Evolutionary conservation across 257 asterid genomes (phyloP), one percentile per base, ranked within the genome.

Genomic region (Ajuga chamaepitys): DNA sequence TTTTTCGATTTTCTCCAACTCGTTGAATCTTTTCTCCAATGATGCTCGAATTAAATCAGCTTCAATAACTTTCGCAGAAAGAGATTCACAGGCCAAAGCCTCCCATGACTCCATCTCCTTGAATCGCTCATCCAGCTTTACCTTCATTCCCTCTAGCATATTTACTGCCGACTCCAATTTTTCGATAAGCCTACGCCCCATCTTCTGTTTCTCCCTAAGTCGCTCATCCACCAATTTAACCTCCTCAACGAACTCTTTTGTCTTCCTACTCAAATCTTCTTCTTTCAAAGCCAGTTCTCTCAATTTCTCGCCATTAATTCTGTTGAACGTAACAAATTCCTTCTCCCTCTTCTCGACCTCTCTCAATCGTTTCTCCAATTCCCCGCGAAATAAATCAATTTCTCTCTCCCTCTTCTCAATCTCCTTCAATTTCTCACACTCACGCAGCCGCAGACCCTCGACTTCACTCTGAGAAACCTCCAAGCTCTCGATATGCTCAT

Each of bases 401-500:
- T 68, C 73, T 25, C 51, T 53, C 47, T 77, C 74, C 67, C 48
- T 74, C 56, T 45, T 42, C 38, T 68, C 79, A 52, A 77, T 58
- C 63, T 58, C 82, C 64, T 44, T 65, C 74, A 69, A 66, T 25
- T 70, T 70, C 70, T 66, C 62, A 50, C 72, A 20, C 59, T 56
- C 48, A 66, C 24, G 30, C 48, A 22, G 9, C 66, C 71, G 37
- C 61, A 60, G 30, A 17, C 13, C 66, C 12, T 62, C 64, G 3
- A 24, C 66, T 62, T 67, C 52, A 9, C 21, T 17, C 44, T 48
- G 66, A 1, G 68, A 51, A 6, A 7, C 62, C 70, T 74, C 83
- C 77, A 78, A 57, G 0, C 58, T 60, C 48, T 70, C 67, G n/a
- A 78, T 70, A 24, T 78, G 80, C 25, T 66, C 70, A 0, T 11